phyloP scores from a whole-genome alignment of 805 yeast species.

The Suhomyces xylopsoci region DNA sequence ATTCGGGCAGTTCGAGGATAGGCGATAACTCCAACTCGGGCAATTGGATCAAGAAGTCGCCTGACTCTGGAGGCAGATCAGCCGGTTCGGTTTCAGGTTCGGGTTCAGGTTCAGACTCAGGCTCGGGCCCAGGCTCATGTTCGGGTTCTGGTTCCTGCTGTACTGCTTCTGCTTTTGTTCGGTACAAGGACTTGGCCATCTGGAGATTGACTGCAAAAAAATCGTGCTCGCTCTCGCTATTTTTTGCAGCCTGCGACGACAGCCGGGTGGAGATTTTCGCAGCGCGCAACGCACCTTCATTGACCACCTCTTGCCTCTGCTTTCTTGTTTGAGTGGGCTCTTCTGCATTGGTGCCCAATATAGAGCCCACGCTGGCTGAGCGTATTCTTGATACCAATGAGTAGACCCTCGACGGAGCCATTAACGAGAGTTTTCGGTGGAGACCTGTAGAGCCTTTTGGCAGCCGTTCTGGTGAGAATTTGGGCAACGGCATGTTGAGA shows the following conservation, averaged over 20 bases:
- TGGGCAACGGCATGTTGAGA: neutral
- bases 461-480: neutral
- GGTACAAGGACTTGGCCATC: slow-evolving; percentile 11
- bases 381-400: neutral
- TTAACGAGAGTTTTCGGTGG: neutral
- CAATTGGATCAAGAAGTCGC: neutral
- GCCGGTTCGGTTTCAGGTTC: neutral
- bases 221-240: slow-evolving; percentile 7
- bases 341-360: neutral
- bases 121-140: neutral
- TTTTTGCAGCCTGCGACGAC: slow-evolving; percentile 1
- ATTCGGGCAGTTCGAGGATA: neutral
- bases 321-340: neutral
- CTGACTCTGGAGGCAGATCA: neutral
- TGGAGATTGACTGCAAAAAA: slow-evolving; percentile 19
- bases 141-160: neutral
- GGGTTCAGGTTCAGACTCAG: neutral
- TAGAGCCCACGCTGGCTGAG: neutral
- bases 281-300: slow-evolving; percentile 1
- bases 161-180: neutral
- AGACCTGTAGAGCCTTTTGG: neutral
- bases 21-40: neutral
- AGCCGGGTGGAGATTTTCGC: neutral
- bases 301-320: neutral
- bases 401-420: neutral